These are phyloP conservation scores for Ceratobasidium sp. DNA, from an alignment of 1,284 basidiomycete genomes.

Conservation along the genomic window DNA sequence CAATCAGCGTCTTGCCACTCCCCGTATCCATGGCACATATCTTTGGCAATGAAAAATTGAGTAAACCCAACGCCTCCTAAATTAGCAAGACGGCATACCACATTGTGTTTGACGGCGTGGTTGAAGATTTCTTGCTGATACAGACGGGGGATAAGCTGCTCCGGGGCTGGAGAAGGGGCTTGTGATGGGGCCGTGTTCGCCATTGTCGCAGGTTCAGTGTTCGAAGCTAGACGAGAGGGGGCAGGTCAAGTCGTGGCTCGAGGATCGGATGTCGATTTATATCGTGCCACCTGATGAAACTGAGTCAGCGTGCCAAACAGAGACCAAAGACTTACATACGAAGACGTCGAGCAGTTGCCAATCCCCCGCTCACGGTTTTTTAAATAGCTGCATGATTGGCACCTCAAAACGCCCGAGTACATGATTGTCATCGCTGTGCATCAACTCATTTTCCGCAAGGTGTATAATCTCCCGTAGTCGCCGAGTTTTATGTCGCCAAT, in stretches of 20 bases:
- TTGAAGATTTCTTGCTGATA: conserved; percentile 60
- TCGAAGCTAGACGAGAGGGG: background rate
- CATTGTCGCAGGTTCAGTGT: conserved; percentile 5
- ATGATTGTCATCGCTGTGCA: too few relatives aligned
- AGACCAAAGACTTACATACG: too few relatives aligned
- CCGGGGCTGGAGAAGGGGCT: conserved; percentile 3
- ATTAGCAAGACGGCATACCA: conserved; percentile 32
- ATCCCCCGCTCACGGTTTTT: too few relatives aligned
- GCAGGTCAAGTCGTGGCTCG: conserved; percentile 16
- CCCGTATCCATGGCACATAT: conserved; percentile 82
- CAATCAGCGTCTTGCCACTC: conserved; percentile 73
- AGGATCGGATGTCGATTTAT: background rate
- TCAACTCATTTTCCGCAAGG: too few relatives aligned
- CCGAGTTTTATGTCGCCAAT: too few relatives aligned
- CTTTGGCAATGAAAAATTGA: conserved; percentile 58
- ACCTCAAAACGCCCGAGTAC: too few relatives aligned
- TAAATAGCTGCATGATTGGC: too few relatives aligned
- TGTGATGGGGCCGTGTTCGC: background rate
- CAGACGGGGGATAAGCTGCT: conserved; percentile 62
- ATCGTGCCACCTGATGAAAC: conserved; percentile 28
- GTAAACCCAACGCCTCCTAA: background rate
- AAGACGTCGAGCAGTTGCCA: too few relatives aligned
- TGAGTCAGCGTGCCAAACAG: background rate
- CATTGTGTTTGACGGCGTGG: conserved; percentile 40
- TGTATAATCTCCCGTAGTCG: too few relatives aligned